phyloP scores from a whole-genome alignment of 495 filamentous ascomycete species.

The Massariosphaeria phaeospora region DNA sequence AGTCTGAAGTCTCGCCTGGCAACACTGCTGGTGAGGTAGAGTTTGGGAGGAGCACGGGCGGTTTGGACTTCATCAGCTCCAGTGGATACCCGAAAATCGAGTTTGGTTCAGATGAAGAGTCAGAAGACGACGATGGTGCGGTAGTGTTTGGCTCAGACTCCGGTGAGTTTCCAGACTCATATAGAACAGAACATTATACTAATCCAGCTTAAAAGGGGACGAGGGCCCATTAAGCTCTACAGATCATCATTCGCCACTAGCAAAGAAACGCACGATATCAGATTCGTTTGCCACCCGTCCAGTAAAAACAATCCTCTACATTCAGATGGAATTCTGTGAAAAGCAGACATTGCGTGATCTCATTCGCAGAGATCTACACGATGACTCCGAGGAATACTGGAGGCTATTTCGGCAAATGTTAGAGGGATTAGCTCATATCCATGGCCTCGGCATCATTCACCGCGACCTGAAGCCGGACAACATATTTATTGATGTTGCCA shows the following conservation, averaged over 20 bases:
- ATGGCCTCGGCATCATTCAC: slow-evolving; percentile 87
- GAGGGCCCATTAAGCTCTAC: background rate
- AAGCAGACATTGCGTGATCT: slow-evolving; percentile 88
- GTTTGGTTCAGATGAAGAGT: slow-evolving; percentile 69
- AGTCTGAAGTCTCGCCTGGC: slow-evolving; percentile 15
- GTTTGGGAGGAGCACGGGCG: slow-evolving; percentile 62
- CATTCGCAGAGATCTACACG: slow-evolving; percentile 69
- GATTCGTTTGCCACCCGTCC: slow-evolving; percentile 35
- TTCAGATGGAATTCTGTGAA: slow-evolving; percentile 97
- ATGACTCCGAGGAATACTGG: slow-evolving; percentile 75
- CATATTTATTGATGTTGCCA: slow-evolving; percentile 85
- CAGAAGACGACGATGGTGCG: slow-evolving; percentile 45
- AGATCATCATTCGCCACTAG: slow-evolving; percentile 2
- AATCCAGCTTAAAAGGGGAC: slow-evolving; percentile 17
- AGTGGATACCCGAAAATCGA: slow-evolving; percentile 74
- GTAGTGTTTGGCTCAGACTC: slow-evolving; percentile 26
- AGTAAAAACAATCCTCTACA: slow-evolving; percentile 62
- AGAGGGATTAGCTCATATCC: slow-evolving; percentile 86
- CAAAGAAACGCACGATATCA: slow-evolving; percentile 30
- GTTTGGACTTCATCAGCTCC: slow-evolving; percentile 89
- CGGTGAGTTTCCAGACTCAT: slow-evolving; percentile 9
- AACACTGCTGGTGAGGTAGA: slow-evolving; percentile 50
- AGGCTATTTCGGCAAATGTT: slow-evolving; percentile 85
- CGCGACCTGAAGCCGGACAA: slow-evolving; percentile 98
- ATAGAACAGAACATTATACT: background rate